A percentile compares a stretch with the other conserved stretches of the same genome.
phyloP scores from a whole-genome alignment of 106 monocot genomes.

The Narthecium ossifragum region DNA sequence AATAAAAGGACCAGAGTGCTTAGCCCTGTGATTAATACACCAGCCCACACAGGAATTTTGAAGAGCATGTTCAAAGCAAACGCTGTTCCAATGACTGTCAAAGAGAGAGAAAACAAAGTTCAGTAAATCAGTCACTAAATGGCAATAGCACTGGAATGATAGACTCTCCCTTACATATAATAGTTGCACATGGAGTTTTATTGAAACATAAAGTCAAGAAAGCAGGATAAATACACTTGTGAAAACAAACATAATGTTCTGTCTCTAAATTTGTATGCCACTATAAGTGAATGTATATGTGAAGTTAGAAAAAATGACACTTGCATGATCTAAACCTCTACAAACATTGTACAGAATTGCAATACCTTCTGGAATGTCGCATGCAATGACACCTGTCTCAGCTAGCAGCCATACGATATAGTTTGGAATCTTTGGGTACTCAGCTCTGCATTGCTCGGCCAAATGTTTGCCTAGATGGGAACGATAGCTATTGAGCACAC shows the following conservation, averaged over 20 bases:
- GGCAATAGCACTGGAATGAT: neutral
- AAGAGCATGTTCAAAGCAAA: constrained; percentile 97
- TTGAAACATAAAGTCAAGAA: no score
- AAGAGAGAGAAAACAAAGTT: constrained; percentile 4
- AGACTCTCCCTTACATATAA: no score
- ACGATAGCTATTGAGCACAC: no score
- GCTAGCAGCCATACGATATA: constrained; percentile 86
- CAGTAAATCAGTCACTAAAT: neutral
- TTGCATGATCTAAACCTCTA: no score
- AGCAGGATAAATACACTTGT: no score
- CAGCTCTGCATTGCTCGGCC: constrained; percentile 93
- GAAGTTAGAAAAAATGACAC: no score
- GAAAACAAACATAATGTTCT: no score
- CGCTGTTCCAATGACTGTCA: constrained; percentile 90
- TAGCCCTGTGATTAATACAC: constrained; percentile 84
- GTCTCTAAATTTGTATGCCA: no score
- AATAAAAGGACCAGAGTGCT: constrained; percentile 80
- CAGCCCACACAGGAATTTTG: constrained; percentile 79
- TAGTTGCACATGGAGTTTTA: no score
- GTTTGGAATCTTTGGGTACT: constrained; percentile 60
- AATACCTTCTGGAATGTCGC: constrained; percentile 96
- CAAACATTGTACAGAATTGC: no score
- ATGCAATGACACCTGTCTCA: constrained; percentile 86
- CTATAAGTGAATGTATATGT: no score
- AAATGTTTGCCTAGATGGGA: constrained; percentile 98